Evolutionary conservation across 2,329 filamentous ascomycete species (phyloP), one percentile per base, ranked within the genome.

Genomic region (Akanthomyces lecanii): DNA sequence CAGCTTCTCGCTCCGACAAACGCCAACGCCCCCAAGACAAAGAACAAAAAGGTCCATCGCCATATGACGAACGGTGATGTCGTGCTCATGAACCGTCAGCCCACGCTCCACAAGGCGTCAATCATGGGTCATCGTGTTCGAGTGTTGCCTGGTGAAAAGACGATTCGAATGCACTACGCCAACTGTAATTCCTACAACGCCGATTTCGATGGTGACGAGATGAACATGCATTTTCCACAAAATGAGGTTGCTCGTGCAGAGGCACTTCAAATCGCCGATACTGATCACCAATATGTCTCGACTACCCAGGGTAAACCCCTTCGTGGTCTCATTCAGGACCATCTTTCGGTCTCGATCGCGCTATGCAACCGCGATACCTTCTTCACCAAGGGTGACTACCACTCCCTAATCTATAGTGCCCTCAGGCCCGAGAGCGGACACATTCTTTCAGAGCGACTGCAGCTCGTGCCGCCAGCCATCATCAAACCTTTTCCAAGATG

Each of bases 201-300:
- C 38, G 95, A 99, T 82, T 99, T 99, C 72, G 96, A 99, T 72
- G 95, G 95, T 75, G 95, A 99, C 73, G 95, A 99, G 76, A 99
- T 99, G 95, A 99, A 99, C 75, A 96, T 99, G 93, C 95, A 99
- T 77, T 98, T 99, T 72, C 95, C 95, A 1, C 95, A 99, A 70
- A 98, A 97, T 69, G 96, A 98, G 73, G 82, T 98, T 67, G 95
- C 95, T 18, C 85, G 95, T 69, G 91, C 94, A 2, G 95, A 99
- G 78, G 95, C 95, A 2, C 84, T 96, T 68, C 91, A 92, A 68
- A 89, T 99, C 70, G 95, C 95, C 44, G 94, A 98, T 73, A 97
- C 95, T 3, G 94, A 99, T 73, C 93, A 97, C 72, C 95, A 99
- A 71, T 99, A 99, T 73, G 84, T 99, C 42, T 96, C 93, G 40